Percentiles rank a stretch among this genome's conserved stretches.
Evolutionary conservation across 352 stramenopile genomes (phyloP).

Genomic region (Globisporangium okanoganense): DNA sequence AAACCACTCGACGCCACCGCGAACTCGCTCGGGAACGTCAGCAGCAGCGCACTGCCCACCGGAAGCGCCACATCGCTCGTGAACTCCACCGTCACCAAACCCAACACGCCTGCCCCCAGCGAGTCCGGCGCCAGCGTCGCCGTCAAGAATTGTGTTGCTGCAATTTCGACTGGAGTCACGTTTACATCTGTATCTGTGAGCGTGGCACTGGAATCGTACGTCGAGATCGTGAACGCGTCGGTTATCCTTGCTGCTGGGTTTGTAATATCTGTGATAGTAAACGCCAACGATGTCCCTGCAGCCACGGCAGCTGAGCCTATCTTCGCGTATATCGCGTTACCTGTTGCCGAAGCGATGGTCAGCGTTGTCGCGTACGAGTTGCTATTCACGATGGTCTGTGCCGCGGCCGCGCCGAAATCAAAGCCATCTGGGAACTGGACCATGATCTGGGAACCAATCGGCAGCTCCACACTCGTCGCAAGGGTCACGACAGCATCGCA

Average conservation of each 20-base stretch:
- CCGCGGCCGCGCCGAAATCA: conserved; percentile 15
- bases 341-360: conserved; percentile 15
- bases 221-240: conserved; percentile 19
- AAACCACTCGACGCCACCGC: conserved; percentile 17
- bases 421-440: conserved; percentile 35
- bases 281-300: conserved; percentile 20
- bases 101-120: conserved; percentile 24
- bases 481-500: conserved; percentile 27
- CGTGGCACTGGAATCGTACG: conserved; percentile 15
- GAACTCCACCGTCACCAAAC: conserved; percentile 29
- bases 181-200: conserved; percentile 13
- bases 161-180: conserved; percentile 16
- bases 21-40: conserved; percentile 39
- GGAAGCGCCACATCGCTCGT: conserved; percentile 32
- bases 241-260: conserved; percentile 29
- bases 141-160: conserved; percentile 8
- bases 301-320: conserved; percentile 22
- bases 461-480: conserved; percentile 21
- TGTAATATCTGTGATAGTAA: conserved; percentile 24
- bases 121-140: conserved; percentile 23
- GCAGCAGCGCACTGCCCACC: conserved; percentile 26
- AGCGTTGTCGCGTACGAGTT: conserved; percentile 26
- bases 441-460: conserved; percentile 19
- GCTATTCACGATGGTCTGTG: conserved; percentile 7
- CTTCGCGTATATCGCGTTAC: conserved; percentile 17